A percentile compares a stretch with the other conserved stretches of the same genome.
These are phyloP conservation scores for Sugiyamaella chiloensis DNA, from an alignment of 805 yeast species.

Conservation along the genomic window DNA sequence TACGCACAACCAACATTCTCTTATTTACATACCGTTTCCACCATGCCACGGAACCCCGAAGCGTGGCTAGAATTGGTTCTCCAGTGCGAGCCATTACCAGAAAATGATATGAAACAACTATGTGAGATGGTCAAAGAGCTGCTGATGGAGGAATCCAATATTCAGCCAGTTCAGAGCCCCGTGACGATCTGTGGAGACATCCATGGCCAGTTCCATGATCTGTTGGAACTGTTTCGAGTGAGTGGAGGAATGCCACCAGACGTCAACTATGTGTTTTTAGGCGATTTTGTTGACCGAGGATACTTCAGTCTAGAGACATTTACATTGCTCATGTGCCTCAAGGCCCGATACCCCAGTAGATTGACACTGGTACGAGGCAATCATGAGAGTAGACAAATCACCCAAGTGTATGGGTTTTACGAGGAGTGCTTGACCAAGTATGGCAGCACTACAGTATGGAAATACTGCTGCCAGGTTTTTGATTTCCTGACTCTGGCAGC, in stretches of 20 bases:
- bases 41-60: conserved; percentile 80
- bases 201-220: conserved; percentile 96
- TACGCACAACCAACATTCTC: too few species aligned
- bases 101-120: conserved; percentile 90
- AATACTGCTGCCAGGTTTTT: conserved; percentile 93
- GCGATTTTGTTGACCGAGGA: conserved; percentile 98
- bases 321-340: conserved; percentile 87
- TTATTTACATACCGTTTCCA: too few species aligned
- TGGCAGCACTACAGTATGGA: conserved; percentile 95
- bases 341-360: conserved; percentile 80
- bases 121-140: conserved; percentile 95
- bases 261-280: conserved; percentile 80
- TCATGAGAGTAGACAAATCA: conserved; percentile 94
- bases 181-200: conserved; percentile 95
- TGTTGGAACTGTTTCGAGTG: conserved; percentile 82
- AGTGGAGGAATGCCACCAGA: conserved; percentile 90
- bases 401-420: conserved; percentile 98
- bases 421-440: conserved; percentile 92
- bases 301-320: conserved; percentile 92
- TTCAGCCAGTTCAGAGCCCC: conserved; percentile 90
- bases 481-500: conserved; percentile 94
- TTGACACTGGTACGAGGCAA: conserved; percentile 95
- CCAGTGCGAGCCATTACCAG: conserved; percentile 84
- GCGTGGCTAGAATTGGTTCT: conserved; percentile 93
- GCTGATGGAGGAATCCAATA: conserved; percentile 92